A percentile compares a stretch with the other conserved stretches of the same genome.
These are phyloP conservation scores for Maudiozyma bulderi DNA, from an alignment of 805 yeast species.

Conservation along the genomic window DNA sequence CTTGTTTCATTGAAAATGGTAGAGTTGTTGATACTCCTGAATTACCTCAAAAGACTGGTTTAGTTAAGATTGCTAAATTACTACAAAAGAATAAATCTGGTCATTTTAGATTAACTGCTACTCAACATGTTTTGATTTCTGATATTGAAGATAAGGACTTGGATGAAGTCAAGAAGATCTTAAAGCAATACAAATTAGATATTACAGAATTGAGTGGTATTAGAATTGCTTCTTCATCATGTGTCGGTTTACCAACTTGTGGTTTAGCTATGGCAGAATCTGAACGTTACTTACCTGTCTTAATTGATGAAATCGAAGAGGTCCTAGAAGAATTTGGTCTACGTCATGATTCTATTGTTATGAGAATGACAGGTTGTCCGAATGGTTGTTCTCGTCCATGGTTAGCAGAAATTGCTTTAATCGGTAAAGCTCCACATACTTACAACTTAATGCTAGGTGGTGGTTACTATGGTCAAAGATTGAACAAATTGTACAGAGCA, in stretches of 20 bases:
- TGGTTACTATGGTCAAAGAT: constrained; percentile 85
- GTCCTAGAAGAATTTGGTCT: constrained; percentile 85
- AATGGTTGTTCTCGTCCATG: constrained; percentile 98
- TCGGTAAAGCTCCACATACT: constrained; percentile 90
- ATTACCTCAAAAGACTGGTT: constrained; percentile 81
- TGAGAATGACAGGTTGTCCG: constrained; percentile 99
- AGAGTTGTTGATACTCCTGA: constrained; percentile 90
- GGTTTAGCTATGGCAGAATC: constrained; percentile 98
- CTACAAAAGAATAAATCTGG: constrained; percentile 56
- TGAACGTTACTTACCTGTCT: constrained; percentile 75
- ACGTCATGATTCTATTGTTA: constrained; percentile 86
- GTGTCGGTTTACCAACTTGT: constrained; percentile 98
- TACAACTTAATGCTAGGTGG: constrained; percentile 94
- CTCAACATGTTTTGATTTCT: constrained; percentile 80
- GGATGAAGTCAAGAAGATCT: constrained; percentile 47
- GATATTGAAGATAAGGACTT: constrained; percentile 63
- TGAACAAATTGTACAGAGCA: constrained; percentile 80
- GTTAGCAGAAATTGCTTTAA: constrained; percentile 92
- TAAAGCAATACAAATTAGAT: constrained; percentile 71
- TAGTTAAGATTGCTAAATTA: constrained; percentile 65
- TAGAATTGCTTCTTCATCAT: constrained; percentile 86
- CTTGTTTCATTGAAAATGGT: constrained; percentile 92
- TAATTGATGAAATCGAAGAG: constrained; percentile 74
- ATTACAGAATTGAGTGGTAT: constrained; percentile 74
- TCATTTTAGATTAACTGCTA: constrained; percentile 89